Conservation (phyloP, 2,329 filamentous ascomycete species). For the Ceratocystis eucalypticola region DNA sequence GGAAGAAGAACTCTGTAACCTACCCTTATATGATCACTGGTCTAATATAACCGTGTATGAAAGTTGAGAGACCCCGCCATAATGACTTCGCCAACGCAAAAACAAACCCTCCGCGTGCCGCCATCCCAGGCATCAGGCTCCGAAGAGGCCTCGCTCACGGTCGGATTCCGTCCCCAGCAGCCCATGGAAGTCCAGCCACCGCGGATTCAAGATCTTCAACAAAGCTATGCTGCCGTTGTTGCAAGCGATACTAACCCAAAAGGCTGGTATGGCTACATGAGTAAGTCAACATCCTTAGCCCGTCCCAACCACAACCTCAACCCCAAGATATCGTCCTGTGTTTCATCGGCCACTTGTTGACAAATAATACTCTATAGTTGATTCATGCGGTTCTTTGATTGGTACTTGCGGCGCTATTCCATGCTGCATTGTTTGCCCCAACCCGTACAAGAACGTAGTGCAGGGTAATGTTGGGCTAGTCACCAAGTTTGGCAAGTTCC, state of each 20-base stretch:
- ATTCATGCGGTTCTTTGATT: conserved; percentile 57
- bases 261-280: conserved; percentile 84
- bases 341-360: background rate
- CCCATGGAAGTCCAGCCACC: conserved; percentile 67
- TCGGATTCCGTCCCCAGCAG: conserved; percentile 37
- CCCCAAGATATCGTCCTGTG: background rate
- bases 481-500: conserved; percentile 89
- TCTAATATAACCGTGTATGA: too few relatives aligned
- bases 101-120: background rate
- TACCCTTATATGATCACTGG: background rate
- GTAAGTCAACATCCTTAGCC: conserved; percentile 35
- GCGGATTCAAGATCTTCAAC: conserved; percentile 69
- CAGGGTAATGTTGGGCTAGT: conserved; percentile 93
- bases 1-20: background rate
- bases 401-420: conserved; percentile 77
- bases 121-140: background rate
- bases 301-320: too few relatives aligned
- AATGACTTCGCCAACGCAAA: background rate
- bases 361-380: conserved; percentile 37
- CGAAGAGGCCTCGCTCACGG: conserved; percentile 9
- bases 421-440: conserved; percentile 83
- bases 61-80: too few relatives aligned
- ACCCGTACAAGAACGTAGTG: conserved; percentile 82
- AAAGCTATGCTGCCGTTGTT: conserved; percentile 56
- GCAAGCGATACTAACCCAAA: conserved; percentile 55